Conservation (phyloP, 352 stramenopile genomes). For the Phytophthora multivora region DNA sequence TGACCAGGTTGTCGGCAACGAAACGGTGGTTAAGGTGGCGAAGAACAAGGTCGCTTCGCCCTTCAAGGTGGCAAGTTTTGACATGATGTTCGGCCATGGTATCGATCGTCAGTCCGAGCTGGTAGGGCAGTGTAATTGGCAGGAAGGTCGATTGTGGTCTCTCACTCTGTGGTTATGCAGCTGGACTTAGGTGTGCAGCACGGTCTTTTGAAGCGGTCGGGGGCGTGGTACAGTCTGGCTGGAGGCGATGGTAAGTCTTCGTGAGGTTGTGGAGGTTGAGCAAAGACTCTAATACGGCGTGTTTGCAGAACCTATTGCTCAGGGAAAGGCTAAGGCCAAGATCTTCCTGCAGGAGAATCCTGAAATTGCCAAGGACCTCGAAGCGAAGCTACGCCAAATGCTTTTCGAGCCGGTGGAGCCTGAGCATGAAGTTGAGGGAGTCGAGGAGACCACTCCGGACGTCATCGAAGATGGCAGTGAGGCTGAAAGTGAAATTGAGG, state of each 20-base stretch:
- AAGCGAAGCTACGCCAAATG: conserved; percentile 66
- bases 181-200: conserved; percentile 78
- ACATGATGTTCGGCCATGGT: conserved; percentile 97
- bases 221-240: conserved; percentile 78
- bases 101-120: conserved; percentile 93
- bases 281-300: background rate
- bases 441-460: background rate
- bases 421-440: conserved; percentile 18
- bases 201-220: conserved; percentile 77
- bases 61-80: conserved; percentile 95
- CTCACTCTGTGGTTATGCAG: conserved; percentile 24
- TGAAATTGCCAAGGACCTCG: conserved; percentile 69
- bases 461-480: conserved; percentile 3
- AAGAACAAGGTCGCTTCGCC: conserved; percentile 99
- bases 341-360: conserved; percentile 79
- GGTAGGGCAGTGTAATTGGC: conserved; percentile 31
- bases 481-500: conserved; percentile 11
- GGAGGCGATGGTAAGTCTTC: conserved; percentile 57
- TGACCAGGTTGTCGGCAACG: conserved; percentile 94
- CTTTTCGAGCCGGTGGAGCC: conserved; percentile 50
- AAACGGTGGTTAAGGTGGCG: conserved; percentile 97
- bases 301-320: conserved; percentile 74
- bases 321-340: conserved; percentile 87
- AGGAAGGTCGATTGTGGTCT: background rate
- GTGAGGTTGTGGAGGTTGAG: background rate